These are phyloP conservation scores for Mercurialis annua DNA, from an alignment of 345 rosid species.

Conservation along the genomic window DNA sequence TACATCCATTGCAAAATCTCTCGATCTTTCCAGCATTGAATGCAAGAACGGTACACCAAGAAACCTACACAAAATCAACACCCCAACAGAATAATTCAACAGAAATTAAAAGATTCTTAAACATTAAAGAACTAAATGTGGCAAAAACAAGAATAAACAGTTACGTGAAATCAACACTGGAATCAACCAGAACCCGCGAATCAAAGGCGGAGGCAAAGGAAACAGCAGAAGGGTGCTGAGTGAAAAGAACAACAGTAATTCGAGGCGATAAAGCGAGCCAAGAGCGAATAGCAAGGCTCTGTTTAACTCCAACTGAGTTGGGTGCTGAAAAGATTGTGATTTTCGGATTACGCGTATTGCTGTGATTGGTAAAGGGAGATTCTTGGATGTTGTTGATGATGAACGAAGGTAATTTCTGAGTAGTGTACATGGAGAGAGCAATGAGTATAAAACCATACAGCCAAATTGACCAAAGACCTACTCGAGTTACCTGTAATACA, in stretches of 20 bases:
- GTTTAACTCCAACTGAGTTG: constrained; percentile 39
- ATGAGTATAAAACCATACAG: constrained; percentile 66
- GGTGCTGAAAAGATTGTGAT: constrained; percentile 70
- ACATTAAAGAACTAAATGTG: neutral
- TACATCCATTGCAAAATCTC: constrained; percentile 46
- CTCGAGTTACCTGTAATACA: constrained; percentile 42
- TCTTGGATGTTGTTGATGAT: constrained; percentile 19
- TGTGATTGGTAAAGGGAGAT: constrained; percentile 9
- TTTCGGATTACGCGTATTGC: constrained; percentile 26
- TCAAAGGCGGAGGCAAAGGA: constrained; percentile 47
- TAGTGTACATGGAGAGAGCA: constrained; percentile 65
- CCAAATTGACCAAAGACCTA: constrained; percentile 71
- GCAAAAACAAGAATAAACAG: constrained; percentile 14
- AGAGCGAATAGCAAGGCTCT: constrained; percentile 55
- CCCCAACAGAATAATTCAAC: neutral
- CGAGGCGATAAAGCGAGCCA: constrained; percentile 83
- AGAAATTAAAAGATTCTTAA: no score
- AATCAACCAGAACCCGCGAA: constrained; percentile 61
- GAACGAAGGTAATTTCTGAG: constrained; percentile 52
- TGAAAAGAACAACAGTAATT: constrained; percentile 60
- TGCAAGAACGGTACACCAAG: constrained; percentile 83
- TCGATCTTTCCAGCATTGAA: constrained; percentile 71
- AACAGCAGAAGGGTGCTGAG: constrained; percentile 49
- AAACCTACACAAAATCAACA: constrained; percentile 48
- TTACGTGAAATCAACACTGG: constrained; percentile 80